Percentiles rank a stretch among this genome's conserved stretches.
Evolutionary conservation across 768 basidiomycete genomes (phyloP).

Genomic region (Candolleomyces efflorescens): DNA sequence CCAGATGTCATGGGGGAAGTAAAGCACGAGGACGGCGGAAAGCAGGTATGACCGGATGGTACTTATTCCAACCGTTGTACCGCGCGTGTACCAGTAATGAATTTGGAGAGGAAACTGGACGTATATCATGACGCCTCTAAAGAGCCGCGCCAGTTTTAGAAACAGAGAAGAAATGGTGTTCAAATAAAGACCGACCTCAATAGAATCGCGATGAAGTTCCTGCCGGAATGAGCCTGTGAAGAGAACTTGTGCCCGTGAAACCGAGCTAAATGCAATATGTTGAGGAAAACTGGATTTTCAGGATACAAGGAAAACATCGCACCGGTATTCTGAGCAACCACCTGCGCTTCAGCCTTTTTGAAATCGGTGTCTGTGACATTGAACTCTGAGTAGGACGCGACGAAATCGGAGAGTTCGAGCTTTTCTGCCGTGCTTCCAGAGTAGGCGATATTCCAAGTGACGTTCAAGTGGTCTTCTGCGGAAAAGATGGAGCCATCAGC

Average conservation of each 20-base stretch:
- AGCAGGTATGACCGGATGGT: slow-evolving; percentile 17
- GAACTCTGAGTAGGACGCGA: not conserved
- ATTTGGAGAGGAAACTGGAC: slow-evolving; percentile 13
- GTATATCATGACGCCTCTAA: slow-evolving; percentile 13
- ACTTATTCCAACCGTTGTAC: slow-evolving; percentile 28
- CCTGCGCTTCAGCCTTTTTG: not conserved
- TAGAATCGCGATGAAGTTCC: too few species aligned
- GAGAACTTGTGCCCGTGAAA: too few species aligned
- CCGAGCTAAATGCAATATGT: not conserved
- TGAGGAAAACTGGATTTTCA: too few species aligned
- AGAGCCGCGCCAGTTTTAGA: too few species aligned
- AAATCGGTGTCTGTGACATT: not conserved
- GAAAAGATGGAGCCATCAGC: slow-evolving; percentile 5
- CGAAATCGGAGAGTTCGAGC: slow-evolving; percentile 14
- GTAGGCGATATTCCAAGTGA: slow-evolving; percentile 30
- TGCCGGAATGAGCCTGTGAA: too few species aligned
- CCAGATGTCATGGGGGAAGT: too few species aligned
- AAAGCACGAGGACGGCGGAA: too few species aligned
- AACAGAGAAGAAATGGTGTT: too few species aligned
- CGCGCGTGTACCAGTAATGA: slow-evolving; percentile 31
- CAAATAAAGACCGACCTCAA: too few species aligned
- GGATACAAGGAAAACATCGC: not conserved
- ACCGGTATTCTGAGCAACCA: not conserved
- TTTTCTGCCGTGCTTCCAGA: slow-evolving; percentile 14
- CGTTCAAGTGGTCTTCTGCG: slow-evolving; percentile 13